A percentile compares a stretch with the other conserved stretches of the same genome.
Evolutionary conservation across 345 rosid genomes (phyloP).

Genomic region (Lumnitzera racemosa): DNA sequence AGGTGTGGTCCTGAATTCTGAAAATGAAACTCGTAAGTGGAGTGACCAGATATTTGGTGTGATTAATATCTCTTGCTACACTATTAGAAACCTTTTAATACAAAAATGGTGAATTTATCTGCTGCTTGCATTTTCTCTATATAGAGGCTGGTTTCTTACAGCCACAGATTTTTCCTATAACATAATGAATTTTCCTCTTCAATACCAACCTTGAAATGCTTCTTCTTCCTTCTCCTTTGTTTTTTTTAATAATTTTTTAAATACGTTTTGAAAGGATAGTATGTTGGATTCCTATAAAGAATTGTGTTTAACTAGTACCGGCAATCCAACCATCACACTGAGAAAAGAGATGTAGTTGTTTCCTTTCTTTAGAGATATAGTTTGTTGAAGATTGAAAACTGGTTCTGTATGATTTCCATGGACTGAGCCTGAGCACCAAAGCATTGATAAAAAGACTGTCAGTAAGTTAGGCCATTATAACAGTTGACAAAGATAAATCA

Average conservation of each 20-base stretch:
- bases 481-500: background rate
- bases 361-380: slow-evolving; percentile 36
- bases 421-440: slow-evolving; percentile 37
- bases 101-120: too few species aligned
- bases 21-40: background rate
- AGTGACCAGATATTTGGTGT: background rate
- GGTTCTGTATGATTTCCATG: slow-evolving; percentile 37
- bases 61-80: background rate
- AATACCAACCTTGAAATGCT: too few species aligned
- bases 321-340: slow-evolving; percentile 81
- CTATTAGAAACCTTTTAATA: too few species aligned
- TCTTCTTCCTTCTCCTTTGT: too few species aligned
- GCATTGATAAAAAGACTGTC: background rate
- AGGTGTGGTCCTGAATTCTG: slow-evolving; percentile 70
- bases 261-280: background rate
- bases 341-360: slow-evolving; percentile 60
- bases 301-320: slow-evolving; percentile 34
- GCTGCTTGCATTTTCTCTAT: too few species aligned
- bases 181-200: too few species aligned
- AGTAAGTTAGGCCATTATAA: background rate
- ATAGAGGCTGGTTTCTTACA: too few species aligned
- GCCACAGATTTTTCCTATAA: too few species aligned
- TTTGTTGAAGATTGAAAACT: slow-evolving; percentile 26
- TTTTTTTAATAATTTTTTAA: background rate
- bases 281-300: background rate